Evolutionary conservation across 1,284 basidiomycete genomes (phyloP), one percentile per base, ranked within the genome.

Genomic region (Vanrija sp.): DNA sequence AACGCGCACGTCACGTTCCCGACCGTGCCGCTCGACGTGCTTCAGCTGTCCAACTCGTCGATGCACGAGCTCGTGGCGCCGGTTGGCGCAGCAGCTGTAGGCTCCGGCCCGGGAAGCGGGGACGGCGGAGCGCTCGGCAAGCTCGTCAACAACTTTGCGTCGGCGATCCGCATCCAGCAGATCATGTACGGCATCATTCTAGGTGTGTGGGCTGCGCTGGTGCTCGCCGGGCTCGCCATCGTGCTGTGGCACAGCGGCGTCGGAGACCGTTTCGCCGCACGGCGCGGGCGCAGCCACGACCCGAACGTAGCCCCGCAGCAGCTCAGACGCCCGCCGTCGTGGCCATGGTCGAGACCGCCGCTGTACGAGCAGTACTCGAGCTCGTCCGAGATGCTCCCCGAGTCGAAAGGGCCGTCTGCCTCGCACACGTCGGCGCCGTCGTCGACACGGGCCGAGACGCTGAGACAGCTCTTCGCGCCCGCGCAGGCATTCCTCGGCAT

Each of bases 131-230:
- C 94, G 49, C 80, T 94, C 29, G 86, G 85, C 9, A 81, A 82
- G 49, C 78, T 97, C 51, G 83, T 96, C 61, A 78, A 82, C 29
- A 80, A 83, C 18, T 97, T 96, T 69, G 82, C 86, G 21, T 77
- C 77, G 18, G 83, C 85, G 14, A 79, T 98, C 59, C 80, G 84
- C 74, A 86, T 87, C 71, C 91, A 96, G 74, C 83, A 86, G 26
- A 71, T 87, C 54, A 88, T 93, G 81, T 96, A 95, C 74, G 73
- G 75, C 3, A 80, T 92, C 58, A 88, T 96, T 77, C 80, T 95
- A 55, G 86, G 78, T 0, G 77, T 95, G 1, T 97, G 91, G 87
- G 81, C 67, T 0, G 55, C 53, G 0, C 51, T 76, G 6, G 66
- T 72, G 23, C 46, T 74, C 3, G 53, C 73, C 14, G 74, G 73